Conservation (phyloP, 106 monocot genomes). For the Apostasia ramifera region DNA sequence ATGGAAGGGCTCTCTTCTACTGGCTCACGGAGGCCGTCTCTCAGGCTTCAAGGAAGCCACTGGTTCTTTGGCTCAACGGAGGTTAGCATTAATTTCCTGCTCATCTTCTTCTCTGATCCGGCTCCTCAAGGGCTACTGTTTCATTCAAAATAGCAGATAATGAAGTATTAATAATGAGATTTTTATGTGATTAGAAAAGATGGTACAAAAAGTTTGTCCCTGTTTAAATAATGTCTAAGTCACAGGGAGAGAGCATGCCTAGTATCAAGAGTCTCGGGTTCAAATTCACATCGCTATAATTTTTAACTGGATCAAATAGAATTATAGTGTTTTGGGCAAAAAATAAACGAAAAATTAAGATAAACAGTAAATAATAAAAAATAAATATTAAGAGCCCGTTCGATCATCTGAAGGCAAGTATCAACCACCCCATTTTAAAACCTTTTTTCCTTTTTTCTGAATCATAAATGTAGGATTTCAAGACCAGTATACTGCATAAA, state of each 20-base stretch:
- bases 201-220: neutral
- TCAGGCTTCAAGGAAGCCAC: constrained; percentile 53
- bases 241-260: neutral
- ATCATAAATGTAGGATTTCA: too few species aligned
- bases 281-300: too few species aligned
- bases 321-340: too few species aligned
- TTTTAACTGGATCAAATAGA: too few species aligned
- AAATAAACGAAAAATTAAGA: too few species aligned
- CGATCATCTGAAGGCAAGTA: too few species aligned
- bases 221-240: neutral
- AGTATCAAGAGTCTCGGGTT: neutral
- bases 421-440: too few species aligned
- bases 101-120: neutral
- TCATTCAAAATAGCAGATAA: neutral
- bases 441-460: too few species aligned
- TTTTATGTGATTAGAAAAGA: neutral
- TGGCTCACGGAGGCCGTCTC: constrained; percentile 75
- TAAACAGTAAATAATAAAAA: too few species aligned
- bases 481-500: too few species aligned
- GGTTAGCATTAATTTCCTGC: constrained; percentile 16
- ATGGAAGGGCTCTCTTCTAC: constrained; percentile 88
- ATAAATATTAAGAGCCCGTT: too few species aligned
- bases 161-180: neutral
- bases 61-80: constrained; percentile 98
- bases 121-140: neutral